Base-by-base conservation (phyloP, 441 rosid genomes). In the Brassica balearica region DNA sequence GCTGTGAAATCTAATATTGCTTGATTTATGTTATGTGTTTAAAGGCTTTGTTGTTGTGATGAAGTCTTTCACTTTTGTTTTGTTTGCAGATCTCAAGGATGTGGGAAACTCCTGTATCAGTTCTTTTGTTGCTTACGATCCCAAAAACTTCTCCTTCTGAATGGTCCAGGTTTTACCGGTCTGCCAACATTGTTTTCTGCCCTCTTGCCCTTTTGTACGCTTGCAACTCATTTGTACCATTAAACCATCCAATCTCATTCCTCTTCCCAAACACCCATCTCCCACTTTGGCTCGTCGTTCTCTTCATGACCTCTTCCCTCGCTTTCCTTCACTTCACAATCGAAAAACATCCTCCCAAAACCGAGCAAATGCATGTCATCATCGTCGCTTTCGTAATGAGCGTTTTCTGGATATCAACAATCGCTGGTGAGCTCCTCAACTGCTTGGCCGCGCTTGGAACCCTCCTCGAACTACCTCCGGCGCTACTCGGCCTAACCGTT, bases 321-420 rank as follows among this genome's bases (percentile, higher is more conserved):
- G 92, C 94, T 17, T 61, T 86, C 72, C 90, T 95, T 76, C 95
- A 93, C 87, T 93, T 83, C 79, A 77, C 90, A 63, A 51, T 91
- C 19, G 97, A 95, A 86, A 91, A 75, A 53, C 94, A 93, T 77
- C 90, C 98, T 34, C 97, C 99, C 6, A 89, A 95, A 77, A 87
- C 88, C 0, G 98, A 95, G 87, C 94, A 91, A 84, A 70, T 93
- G 38, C 87, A 85, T 0, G 80, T 93, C 3, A 86, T 91, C 62
- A 73, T 93, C 19, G 34, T 88, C 59, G 92, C 97, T 72, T 95
- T 93, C 77, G 32, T 91, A 65, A 93, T 95, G 99, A 92, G 97
- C 56, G 99, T 95, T 48, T 91, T 92, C 74, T 93, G 99, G 99
- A 93, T 93, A 85, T 95, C 99, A 8, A 88, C 91, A 9, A 73